Base-by-base conservation (phyloP, 192 early-diverging fungal species). In the Linnemannia elongata region DNA sequence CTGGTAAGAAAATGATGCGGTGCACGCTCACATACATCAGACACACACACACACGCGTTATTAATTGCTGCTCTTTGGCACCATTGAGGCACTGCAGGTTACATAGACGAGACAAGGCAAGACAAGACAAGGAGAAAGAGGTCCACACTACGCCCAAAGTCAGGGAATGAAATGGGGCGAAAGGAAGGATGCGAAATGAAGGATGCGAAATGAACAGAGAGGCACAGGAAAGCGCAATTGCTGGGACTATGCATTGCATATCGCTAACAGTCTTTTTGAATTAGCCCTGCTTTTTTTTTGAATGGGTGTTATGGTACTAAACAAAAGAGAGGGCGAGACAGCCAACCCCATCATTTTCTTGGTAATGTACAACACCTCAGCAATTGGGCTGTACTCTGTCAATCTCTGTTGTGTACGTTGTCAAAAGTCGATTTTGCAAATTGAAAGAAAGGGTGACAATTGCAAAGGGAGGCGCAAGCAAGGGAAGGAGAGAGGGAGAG, bases 331-430 rank as follows among this genome's bases (percentile, higher is more conserved):
- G n/a, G 30, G 60, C 9, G 30, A 33, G 60, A 66, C n/a, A 27
- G 60, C 60, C 60, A 33, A 66, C 60, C 60, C 60, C 60, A 66
- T 15, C 60, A 66, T 27, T 66, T 33, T 33, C 60, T 66, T 66
- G 60, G 60, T 27, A 12, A 3, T 39, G 38, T 39, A 3, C 13
- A 15, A 66, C 27, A 66, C 60, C 17, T 66, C 30, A 66, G 60
- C 60, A 66, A 66, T 35, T 33, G 30, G 60, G 60, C 60, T 66
- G 60, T 63, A 33, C 30, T 66, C 12, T 66, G 4, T 66, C 13
- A 33, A 13, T 66, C 17, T 9, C 6, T 66, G 30, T 66, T 66
- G 27, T 33, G 3, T 33, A 66, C 30, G 60, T 66, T 33, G 60
- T 33, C 60, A 33, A 66, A 66, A 13, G 60, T 4, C 24, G 22